These are phyloP conservation scores for Drechslera avenae DNA, from an alignment of 2,329 filamentous ascomycete species.

Conservation along the genomic window DNA sequence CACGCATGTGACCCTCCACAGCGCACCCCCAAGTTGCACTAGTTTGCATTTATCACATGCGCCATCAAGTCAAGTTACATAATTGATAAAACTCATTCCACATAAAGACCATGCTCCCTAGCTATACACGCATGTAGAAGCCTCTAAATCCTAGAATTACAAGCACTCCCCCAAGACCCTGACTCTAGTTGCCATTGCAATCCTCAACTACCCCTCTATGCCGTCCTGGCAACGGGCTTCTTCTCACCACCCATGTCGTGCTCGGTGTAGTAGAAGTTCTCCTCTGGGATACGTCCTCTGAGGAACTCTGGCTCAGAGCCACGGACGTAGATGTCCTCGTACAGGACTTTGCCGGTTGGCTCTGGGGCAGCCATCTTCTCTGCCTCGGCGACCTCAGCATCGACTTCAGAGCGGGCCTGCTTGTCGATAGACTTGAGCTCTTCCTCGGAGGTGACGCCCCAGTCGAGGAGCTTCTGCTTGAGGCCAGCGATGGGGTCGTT, in stretches of 20 bases:
- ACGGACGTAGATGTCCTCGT: constrained; percentile 92
- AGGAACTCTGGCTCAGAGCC: constrained; percentile 88
- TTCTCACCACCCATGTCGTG: constrained; percentile 49
- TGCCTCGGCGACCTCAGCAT: constrained; percentile 85
- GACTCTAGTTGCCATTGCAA: not conserved
- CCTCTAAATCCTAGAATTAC: constrained; percentile 35
- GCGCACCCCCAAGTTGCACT: no score
- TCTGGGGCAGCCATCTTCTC: constrained; percentile 88
- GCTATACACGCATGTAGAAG: constrained; percentile 21
- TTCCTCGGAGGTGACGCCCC: constrained; percentile 87
- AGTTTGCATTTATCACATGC: no score
- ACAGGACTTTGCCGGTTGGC: constrained; percentile 79
- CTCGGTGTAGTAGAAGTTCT: constrained; percentile 79
- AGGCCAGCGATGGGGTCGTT: constrained; percentile 97
- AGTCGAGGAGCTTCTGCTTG: constrained; percentile 97
- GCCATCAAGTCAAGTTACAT: no score
- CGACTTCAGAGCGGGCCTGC: constrained; percentile 82
- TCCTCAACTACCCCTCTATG: constrained; percentile 16
- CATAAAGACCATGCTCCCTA: constrained; percentile 13
- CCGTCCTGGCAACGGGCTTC: constrained; percentile 43
- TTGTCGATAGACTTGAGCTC: constrained; percentile 97
- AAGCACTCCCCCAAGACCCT: constrained; percentile 10
- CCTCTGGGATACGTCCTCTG: constrained; percentile 84
- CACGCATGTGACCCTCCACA: no score
- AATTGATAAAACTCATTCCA: constrained; percentile 1